phyloP scores from a whole-genome alignment of 2,329 filamentous ascomycete genomes.

The Pseudogymnoascus sp. region DNA sequence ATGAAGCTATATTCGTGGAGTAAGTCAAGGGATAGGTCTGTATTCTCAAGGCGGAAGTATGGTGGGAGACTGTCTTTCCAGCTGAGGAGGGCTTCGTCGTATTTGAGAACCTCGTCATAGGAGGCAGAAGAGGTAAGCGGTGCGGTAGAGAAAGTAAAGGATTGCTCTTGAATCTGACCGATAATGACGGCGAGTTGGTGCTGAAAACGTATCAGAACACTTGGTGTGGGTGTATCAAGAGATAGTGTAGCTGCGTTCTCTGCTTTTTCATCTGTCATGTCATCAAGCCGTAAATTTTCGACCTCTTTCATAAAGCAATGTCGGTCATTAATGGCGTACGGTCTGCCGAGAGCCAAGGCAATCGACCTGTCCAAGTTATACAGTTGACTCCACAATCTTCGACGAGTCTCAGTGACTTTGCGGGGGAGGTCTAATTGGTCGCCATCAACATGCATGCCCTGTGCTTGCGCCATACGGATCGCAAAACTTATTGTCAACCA shows the following conservation, averaged over 20 bases:
- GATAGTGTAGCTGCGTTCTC: conserved; percentile 19
- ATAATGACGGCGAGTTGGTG: conserved; percentile 32
- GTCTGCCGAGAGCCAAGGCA: conserved; percentile 34
- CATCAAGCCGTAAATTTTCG: conserved; percentile 35
- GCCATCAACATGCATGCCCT: conserved; percentile 38
- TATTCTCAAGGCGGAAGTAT: conserved; percentile 30
- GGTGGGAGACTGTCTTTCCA: conserved; percentile 30
- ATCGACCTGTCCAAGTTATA: conserved; percentile 36
- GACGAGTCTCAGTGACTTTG: conserved; percentile 32
- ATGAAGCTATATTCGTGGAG: conserved; percentile 24
- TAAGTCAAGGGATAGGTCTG: conserved; percentile 29
- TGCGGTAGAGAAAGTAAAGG: conserved; percentile 27
- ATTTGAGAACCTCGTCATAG: conserved; percentile 32
- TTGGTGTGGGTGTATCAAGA: conserved; percentile 30
- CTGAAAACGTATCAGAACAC: conserved; percentile 28
- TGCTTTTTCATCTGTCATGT: conserved; percentile 29
- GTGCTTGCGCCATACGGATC: conserved; percentile 37
- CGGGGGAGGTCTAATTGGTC: conserved; percentile 33
- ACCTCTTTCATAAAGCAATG: conserved; percentile 33
- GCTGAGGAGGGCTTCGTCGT: conserved; percentile 30
- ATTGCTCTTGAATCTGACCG: conserved; percentile 35
- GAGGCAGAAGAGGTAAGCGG: conserved; percentile 26
- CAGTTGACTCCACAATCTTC: conserved; percentile 35
- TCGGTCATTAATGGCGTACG: conserved; percentile 34
- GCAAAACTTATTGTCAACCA: conserved; percentile 38